phyloP scores from a whole-genome alignment of 176 grass and related monocot species.

The Luzula sylvatica region DNA sequence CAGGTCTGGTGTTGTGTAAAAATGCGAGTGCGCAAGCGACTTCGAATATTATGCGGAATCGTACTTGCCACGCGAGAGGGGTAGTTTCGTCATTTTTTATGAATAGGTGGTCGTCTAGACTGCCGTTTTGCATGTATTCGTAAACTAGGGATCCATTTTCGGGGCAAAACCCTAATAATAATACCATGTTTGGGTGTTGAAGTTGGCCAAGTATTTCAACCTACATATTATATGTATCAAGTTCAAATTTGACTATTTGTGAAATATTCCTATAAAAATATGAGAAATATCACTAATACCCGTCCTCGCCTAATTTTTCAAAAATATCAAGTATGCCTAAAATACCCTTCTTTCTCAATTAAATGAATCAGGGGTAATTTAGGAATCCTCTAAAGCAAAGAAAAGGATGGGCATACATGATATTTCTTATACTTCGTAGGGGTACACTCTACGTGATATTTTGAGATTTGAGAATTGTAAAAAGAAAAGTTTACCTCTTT shows the following conservation, averaged over 20 bases:
- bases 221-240: constrained; percentile 36
- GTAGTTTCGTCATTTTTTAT: constrained; percentile 17
- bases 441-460: too few relatives aligned
- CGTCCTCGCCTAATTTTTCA: too few relatives aligned
- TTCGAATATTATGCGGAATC: constrained; percentile 73
- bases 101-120: constrained; percentile 64
- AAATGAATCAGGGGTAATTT: too few relatives aligned
- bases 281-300: too few relatives aligned
- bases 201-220: constrained; percentile 77
- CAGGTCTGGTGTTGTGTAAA: constrained; percentile 65
- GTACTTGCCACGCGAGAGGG: constrained; percentile 53
- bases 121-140: constrained; percentile 88
- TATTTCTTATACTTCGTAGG: too few relatives aligned
- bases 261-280: neutral
- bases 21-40: constrained; percentile 70
- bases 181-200: constrained; percentile 65
- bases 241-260: too few relatives aligned
- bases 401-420: too few relatives aligned
- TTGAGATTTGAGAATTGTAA: too few relatives aligned
- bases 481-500: constrained; percentile 56
- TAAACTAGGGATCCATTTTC: constrained; percentile 78
- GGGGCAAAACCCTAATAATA: constrained; percentile 70
- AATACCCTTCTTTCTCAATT: too few relatives aligned
- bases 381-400: too few relatives aligned
- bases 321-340: too few relatives aligned